Conservation (phyloP, 2,329 filamentous ascomycete genomes). For the Aspergillus flavus region DNA sequence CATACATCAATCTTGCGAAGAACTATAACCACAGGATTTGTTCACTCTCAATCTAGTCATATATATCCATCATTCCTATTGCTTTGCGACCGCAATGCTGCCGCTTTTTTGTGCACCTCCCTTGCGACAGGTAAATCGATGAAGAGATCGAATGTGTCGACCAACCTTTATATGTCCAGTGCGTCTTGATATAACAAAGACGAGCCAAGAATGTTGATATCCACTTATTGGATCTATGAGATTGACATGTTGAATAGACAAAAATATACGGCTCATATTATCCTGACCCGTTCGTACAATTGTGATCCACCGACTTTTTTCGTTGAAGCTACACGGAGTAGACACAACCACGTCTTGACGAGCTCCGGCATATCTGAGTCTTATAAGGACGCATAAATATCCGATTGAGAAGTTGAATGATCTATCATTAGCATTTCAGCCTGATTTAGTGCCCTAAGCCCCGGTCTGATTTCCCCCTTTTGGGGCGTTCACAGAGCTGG, state of each 20-base stretch:
- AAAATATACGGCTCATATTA: neutral
- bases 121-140: neutral
- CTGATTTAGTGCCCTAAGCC: neutral
- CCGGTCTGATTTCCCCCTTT: neutral
- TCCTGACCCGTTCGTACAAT: neutral
- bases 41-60: no score
- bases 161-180: neutral
- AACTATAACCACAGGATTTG: no score
- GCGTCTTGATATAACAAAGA: neutral
- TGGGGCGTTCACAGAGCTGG: neutral
- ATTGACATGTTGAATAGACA: neutral
- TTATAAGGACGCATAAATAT: neutral
- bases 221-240: neutral
- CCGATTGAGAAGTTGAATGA: neutral
- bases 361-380: no score
- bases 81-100: neutral
- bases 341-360: neutral
- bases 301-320: neutral
- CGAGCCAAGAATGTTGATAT: neutral
- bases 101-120: neutral
- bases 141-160: neutral
- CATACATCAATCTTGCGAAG: no score
- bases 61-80: neutral
- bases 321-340: neutral
- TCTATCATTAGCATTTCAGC: neutral